Base-by-base conservation (phyloP, 208 protist species). In the Acanthamoeba triangularis region DNA sequence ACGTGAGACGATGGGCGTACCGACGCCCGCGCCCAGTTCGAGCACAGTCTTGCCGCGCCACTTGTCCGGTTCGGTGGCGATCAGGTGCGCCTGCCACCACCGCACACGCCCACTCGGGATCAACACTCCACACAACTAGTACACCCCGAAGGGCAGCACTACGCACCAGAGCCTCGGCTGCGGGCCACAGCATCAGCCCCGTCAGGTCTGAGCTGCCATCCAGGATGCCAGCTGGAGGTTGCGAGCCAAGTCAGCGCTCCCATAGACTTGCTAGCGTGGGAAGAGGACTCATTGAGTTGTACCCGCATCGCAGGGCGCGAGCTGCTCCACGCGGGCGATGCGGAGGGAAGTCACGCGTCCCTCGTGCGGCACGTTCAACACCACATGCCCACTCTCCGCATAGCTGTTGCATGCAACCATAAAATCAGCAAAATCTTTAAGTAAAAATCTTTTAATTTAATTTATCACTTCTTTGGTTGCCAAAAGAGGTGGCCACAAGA, bases 131-230 rank as follows among this genome's bases (percentile, higher is more conserved):
- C 8, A 0, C 44, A 4, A 13, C 44, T 47, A 47, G 44, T 6
- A 4, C 37, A 4, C 44, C 44, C 44, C 8, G 44, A 47, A 25
- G 56, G 56, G 23, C 18, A 7, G 20, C 56, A 2, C 20, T 5
- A 28, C 74, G 74, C 23, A 82, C 74, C 74, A 82, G 25, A 33
- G 74, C 74, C 25, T 82, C 74, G 41, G 74, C 33, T 1, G 74
- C 74, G 1, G 74, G 74, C 74, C 74, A 82, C 37, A 82, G 16
- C 33, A 82, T 41, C 2, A 82, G 74, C 74, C 74, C 74, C 23
- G 74, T 82, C 30, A 82, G 25, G 41, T 82, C 74, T 10, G 74
- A 82, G 25, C 74, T 82, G 33, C 74, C 74, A 7, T 82, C 74
- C 30, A 82, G 41, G 33, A 82, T 82, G 7, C 74, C 74, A 23